These are phyloP conservation scores for Acmispon strigosus DNA, from an alignment of 306 rosid genomes.

Conservation along the genomic window DNA sequence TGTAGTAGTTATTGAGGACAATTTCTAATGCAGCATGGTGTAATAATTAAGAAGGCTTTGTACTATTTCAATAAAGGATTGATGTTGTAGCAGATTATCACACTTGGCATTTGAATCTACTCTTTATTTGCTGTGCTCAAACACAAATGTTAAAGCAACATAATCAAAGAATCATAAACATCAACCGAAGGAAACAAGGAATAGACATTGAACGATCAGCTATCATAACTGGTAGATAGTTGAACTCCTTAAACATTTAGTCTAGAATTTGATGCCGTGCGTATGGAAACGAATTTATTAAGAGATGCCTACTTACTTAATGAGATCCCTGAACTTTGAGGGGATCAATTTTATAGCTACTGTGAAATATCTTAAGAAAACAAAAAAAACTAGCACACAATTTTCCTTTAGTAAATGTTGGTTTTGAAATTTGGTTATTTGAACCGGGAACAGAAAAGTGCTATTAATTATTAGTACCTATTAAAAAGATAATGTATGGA, in stretches of 20 bases:
- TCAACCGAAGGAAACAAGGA: neutral
- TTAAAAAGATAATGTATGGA: slow-evolving; percentile 14
- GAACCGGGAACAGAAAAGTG: slow-evolving; percentile 3
- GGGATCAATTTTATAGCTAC: too few relatives aligned
- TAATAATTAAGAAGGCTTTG: neutral
- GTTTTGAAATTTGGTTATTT: slow-evolving; percentile 21
- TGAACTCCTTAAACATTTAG: too few relatives aligned
- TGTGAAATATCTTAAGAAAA: slow-evolving; percentile 16
- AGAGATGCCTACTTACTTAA: too few relatives aligned
- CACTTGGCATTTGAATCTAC: neutral
- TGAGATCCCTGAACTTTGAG: too few relatives aligned
- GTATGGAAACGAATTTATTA: too few relatives aligned
- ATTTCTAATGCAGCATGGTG: neutral
- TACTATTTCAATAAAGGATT: neutral
- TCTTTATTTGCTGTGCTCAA: neutral
- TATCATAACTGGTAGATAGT: too few relatives aligned
- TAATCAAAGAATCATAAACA: neutral
- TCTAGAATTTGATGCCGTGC: too few relatives aligned
- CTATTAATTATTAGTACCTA: slow-evolving; percentile 14
- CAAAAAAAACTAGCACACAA: neutral
- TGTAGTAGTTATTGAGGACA: neutral
- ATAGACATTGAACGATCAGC: slow-evolving; percentile 7
- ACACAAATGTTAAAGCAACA: neutral
- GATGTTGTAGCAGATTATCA: neutral
- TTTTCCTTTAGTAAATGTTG: neutral